Percentiles rank a stretch among this genome's conserved stretches.
These are phyloP conservation scores for Linderina pennispora DNA, from an alignment of 192 early-diverging fungal species.

Conservation along the genomic window DNA sequence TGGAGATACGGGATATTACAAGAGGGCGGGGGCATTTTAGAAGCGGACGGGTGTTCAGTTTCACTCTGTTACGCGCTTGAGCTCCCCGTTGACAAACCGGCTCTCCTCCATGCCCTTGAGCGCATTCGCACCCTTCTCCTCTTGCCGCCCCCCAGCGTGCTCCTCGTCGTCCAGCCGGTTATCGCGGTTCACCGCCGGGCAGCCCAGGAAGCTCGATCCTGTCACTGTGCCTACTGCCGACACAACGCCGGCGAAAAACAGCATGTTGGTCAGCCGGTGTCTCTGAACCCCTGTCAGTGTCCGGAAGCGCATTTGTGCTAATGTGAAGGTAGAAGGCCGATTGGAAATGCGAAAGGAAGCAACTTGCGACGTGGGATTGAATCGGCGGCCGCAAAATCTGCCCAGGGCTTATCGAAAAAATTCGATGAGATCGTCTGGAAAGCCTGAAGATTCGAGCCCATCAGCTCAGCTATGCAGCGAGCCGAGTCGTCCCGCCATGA, in stretches of 20 bases:
- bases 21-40: too few relatives aligned
- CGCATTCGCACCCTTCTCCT: neutral
- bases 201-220: slow-evolving; percentile 40
- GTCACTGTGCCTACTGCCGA: slow-evolving; percentile 41
- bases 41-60: too few relatives aligned
- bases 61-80: slow-evolving; percentile 12
- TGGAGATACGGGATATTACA: too few relatives aligned
- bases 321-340: too few relatives aligned
- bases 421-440: too few relatives aligned
- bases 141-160: neutral
- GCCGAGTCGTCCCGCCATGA: too few relatives aligned
- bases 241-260: slow-evolving; percentile 34
- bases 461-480: too few relatives aligned
- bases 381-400: neutral
- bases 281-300: slow-evolving; percentile 40
- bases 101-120: slow-evolving; percentile 10
- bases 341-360: neutral
- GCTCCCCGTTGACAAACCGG: slow-evolving; percentile 13
- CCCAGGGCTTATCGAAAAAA: too few relatives aligned
- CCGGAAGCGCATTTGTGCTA: slow-evolving; percentile 44
- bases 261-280: slow-evolving; percentile 39
- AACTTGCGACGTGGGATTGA: neutral
- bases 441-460: too few relatives aligned
- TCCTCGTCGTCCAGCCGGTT: slow-evolving; percentile 23
- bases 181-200: slow-evolving; percentile 38